Conservation (phyloP, 179 eudicot genomes). For the Beta lomatogona region DNA sequence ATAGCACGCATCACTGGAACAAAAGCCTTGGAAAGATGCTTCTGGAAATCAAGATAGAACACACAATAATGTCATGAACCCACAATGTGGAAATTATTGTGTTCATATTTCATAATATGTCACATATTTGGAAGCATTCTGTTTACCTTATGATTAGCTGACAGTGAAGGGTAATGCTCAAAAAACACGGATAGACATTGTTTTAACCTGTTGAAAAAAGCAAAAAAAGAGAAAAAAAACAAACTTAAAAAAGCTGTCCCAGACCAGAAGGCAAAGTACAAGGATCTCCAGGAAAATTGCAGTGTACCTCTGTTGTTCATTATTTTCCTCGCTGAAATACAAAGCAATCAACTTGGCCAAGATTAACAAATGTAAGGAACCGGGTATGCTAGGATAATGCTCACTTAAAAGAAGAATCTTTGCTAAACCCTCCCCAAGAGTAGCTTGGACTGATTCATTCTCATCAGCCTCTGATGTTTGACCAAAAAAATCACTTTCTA, state of each 20-base stretch:
- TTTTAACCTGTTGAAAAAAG: constrained; percentile 55
- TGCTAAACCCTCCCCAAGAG: constrained; percentile 94
- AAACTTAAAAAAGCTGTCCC: not conserved
- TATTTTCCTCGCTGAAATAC: constrained; percentile 63
- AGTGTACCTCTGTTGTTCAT: constrained; percentile 64
- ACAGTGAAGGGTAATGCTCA: constrained; percentile 92
- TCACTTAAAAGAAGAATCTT: constrained; percentile 92
- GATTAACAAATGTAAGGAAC: constrained; percentile 53
- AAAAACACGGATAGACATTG: constrained; percentile 95
- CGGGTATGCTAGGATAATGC: constrained; percentile 60
- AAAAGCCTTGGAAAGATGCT: constrained; percentile 74
- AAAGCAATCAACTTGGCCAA: constrained; percentile 69
- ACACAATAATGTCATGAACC: constrained; percentile 19
- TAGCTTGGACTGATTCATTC: constrained; percentile 67
- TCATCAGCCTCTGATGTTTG: constrained; percentile 46
- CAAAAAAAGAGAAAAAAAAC: not conserved
- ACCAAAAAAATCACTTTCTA: constrained; percentile 45
- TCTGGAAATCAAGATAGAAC: constrained; percentile 45
- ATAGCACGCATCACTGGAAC: constrained; percentile 70
- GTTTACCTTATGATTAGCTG: constrained; percentile 79
- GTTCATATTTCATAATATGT: constrained; percentile 8
- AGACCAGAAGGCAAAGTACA: constrained; percentile 11
- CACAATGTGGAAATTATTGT: constrained; percentile 5
- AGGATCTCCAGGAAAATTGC: constrained; percentile 18
- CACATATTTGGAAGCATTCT: constrained; percentile 1